Evolutionary conservation across 2,329 filamentous ascomycete species (phyloP).

Genomic region (Rhinocladiella mackenziei): DNA sequence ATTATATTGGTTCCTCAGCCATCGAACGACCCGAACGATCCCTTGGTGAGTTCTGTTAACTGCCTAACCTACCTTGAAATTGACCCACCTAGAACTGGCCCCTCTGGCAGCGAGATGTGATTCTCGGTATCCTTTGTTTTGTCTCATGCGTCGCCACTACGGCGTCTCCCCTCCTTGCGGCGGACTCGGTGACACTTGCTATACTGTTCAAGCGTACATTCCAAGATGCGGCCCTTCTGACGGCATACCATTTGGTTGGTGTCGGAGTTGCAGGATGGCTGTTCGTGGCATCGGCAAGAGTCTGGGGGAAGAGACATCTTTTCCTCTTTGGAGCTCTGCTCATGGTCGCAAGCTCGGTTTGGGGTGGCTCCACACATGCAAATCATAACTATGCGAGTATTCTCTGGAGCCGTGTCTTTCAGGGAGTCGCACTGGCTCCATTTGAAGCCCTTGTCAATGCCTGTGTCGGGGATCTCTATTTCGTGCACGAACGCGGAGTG

Average conservation of each 20-base stretch:
- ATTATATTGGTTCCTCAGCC: slow-evolving; percentile 88
- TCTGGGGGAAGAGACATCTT: slow-evolving; percentile 89
- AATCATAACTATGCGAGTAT: slow-evolving; percentile 66
- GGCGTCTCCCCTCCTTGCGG: slow-evolving; percentile 79
- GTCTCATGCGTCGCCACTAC: slow-evolving; percentile 79
- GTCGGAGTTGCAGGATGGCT: slow-evolving; percentile 77
- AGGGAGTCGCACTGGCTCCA: slow-evolving; percentile 80
- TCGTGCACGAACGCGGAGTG: slow-evolving; percentile 71
- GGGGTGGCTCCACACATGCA: slow-evolving; percentile 63
- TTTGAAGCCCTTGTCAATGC: slow-evolving; percentile 90
- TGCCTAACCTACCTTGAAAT: slow-evolving; percentile 3
- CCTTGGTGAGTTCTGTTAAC: slow-evolving; percentile 53
- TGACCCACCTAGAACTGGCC: slow-evolving; percentile 66
- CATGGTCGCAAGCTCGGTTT: slow-evolving; percentile 68
- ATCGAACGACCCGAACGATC: slow-evolving; percentile 85
- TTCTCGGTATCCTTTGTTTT: slow-evolving; percentile 72
- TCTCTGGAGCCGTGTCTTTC: slow-evolving; percentile 73
- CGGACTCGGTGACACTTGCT: slow-evolving; percentile 76
- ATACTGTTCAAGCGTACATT: slow-evolving; percentile 63
- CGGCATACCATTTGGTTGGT: slow-evolving; percentile 81
- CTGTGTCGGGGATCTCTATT: slow-evolving; percentile 83
- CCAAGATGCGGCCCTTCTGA: slow-evolving; percentile 74
- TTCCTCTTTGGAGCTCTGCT: slow-evolving; percentile 75
- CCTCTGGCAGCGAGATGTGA: slow-evolving; percentile 76
- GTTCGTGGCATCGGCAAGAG: slow-evolving; percentile 79